phyloP scores from a whole-genome alignment of 192 early-diverging fungal species.

The Linnemannia schmuckeri region DNA sequence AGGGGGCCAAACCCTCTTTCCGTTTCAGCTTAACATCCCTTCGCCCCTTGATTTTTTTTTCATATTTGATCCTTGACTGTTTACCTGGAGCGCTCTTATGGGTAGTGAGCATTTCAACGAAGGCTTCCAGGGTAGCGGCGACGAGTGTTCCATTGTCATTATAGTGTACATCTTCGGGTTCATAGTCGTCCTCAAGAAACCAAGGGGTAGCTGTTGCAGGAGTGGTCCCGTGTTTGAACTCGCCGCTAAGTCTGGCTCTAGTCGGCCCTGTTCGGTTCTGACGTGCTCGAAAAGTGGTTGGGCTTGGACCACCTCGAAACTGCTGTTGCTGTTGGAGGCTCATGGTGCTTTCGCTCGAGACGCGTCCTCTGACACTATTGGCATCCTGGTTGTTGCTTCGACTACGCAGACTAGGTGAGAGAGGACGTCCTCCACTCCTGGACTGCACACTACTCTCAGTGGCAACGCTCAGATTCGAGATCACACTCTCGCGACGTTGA shows the following conservation, averaged over 20 bases:
- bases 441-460: conserved; percentile 17
- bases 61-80: not conserved
- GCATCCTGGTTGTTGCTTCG: conserved; percentile 1
- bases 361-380: conserved; percentile 11
- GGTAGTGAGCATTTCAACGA: conserved; percentile 72
- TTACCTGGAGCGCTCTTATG: conserved; percentile 64
- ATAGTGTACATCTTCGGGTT: conserved; percentile 63
- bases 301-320: not conserved
- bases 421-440: conserved; percentile 7
- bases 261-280: conserved; percentile 33
- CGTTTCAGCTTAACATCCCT: too few relatives aligned
- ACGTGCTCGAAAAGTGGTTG: conserved; percentile 21
- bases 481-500: conserved; percentile 24
- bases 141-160: conserved; percentile 70
- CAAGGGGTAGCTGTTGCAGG: conserved; percentile 33
- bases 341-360: conserved; percentile 33
- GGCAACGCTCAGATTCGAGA: conserved; percentile 27
- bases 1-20: not conserved
- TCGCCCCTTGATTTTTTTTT: not conserved
- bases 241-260: conserved; percentile 12
- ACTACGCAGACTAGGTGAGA: conserved; percentile 17
- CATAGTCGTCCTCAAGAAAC: conserved; percentile 70
- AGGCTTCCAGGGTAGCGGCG: conserved; percentile 69
- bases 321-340: conserved; percentile 15
- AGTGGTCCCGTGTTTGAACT: not conserved